A percentile compares a stretch with the other conserved stretches of the same genome.
Evolutionary conservation across 129 eudicot genomes (phyloP).

Genomic region (Calendula officinalis): DNA sequence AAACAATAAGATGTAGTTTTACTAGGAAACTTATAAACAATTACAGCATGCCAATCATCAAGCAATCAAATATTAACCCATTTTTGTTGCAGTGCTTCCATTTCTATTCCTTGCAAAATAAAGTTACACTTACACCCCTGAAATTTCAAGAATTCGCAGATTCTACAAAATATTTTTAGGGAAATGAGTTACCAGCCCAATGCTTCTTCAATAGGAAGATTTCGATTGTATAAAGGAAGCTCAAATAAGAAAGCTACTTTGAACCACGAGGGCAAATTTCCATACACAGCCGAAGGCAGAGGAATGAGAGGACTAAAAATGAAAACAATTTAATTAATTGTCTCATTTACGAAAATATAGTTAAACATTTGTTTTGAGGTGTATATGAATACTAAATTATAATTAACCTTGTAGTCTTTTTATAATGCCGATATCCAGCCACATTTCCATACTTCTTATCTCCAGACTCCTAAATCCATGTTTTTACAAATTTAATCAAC

Average conservation of each 20-base stretch:
- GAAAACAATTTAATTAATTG: not conserved
- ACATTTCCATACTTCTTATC: slow-evolving; percentile 83
- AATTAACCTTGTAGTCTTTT: slow-evolving; percentile 76
- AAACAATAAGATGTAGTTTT: no score
- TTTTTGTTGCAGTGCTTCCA: slow-evolving; percentile 25
- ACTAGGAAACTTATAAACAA: not conserved
- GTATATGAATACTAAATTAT: not conserved
- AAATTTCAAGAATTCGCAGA: slow-evolving; percentile 14
- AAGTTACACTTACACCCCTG: slow-evolving; percentile 19
- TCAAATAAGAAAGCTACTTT: slow-evolving; percentile 74
- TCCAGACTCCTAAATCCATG: slow-evolving; percentile 65
- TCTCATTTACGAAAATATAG: slow-evolving; percentile 11
- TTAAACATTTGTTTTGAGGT: not conserved
- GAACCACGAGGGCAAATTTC: slow-evolving; percentile 69
- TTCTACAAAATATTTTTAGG: not conserved
- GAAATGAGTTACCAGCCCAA: slow-evolving; percentile 49
- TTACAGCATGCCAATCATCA: slow-evolving; percentile 5
- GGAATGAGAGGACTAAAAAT: slow-evolving; percentile 79
- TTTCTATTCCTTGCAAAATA: slow-evolving; percentile 33
- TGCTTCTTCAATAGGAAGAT: slow-evolving; percentile 60
- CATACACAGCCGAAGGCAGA: slow-evolving; percentile 70
- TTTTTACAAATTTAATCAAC: slow-evolving; percentile 10
- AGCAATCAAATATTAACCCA: slow-evolving; percentile 21
- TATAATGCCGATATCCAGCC: slow-evolving; percentile 62
- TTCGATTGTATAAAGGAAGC: slow-evolving; percentile 75